Evolutionary conservation across 202 grass and related monocot species (phyloP), one percentile per base, ranked within the genome.

Genomic region (Setaria viridis): DNA sequence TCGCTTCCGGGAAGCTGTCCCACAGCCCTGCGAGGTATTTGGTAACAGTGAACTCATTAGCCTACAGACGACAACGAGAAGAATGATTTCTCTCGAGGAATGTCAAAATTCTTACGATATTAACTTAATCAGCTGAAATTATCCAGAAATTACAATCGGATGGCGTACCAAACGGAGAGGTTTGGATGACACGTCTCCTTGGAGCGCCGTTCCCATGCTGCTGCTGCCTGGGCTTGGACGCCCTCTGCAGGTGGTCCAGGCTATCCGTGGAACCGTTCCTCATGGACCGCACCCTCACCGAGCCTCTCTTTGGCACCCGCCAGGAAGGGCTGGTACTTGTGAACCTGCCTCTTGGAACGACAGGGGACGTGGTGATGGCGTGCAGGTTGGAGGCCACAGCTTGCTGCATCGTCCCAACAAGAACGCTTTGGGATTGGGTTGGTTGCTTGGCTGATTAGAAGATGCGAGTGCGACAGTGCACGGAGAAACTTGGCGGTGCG

Each of bases 1-100:
- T 78, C 2, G 88, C 91, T 1, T 86, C 83, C 14, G 88, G 87
- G 51, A 90, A 93, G 76, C 88, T 86, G 73, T 93, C 88, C 91
- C 85, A 90, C 3, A 93, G 54, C 11, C 91, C 91, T 93, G 72
- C 4, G 53, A 72, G 0, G 1, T 3, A 35, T 35, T 35, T 35
- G 2, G 34, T 35, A 35, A 43, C 32, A 33, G 21, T 7, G 19
- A 51, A 39, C 51, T 5, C n/a, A 48, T 84, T 20, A 74, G 9
- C n/a, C 5, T 20, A 56, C 54, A 5, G 53, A 55, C 4, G 51
- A 19, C 20, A 10, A 21, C 2, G 20, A 25, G 3, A 14, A 4
- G 0, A 16, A 51, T 11, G 4, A 51, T 15, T 25, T 25, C 3
- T 0, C 9, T 33, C 60, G 3, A 10, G 3, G 25, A 62, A 12